Evolutionary conservation across 2,329 filamentous ascomycete genomes (phyloP), one percentile per base, ranked within the genome.

Genomic region (Nothophaeocryptopus gaeumannii): DNA sequence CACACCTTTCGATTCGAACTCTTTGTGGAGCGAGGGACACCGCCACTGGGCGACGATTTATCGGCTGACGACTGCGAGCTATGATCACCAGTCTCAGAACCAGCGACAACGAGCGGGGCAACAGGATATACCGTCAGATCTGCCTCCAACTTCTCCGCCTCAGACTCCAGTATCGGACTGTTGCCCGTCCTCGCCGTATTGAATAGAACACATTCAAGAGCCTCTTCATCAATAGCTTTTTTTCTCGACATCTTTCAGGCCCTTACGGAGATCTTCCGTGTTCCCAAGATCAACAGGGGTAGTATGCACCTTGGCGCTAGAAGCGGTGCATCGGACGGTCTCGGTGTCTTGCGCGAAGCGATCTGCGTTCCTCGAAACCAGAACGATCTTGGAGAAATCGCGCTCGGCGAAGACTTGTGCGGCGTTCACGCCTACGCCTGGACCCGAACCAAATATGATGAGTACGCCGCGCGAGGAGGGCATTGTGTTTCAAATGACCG

Each of bases 151-250:
- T 77, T 72, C 26, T 70, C 62, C 2, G 74, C 67, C 2, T 56
- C 54, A 29, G 70, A 70, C 11, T 67, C 62, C 5, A 78, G 58
- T 1, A 75, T 60, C 1, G 66, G 58, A 8, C 67, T 72, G 1
- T 67, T 63, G 8, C 66, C 65, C 2, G 78, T 70, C 0, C 72
- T 62, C 1, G 76, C 77, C 0, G 77, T 75, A 51, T 79, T 79
- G 67, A 72, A 79, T 36, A 77, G 71, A 1, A 79, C 63, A 5
- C 70, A 71, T 39, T 77, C 72, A 0, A 77, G 26, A n/a, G 45
- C 65, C 1, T 60, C 55, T 32, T 67, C 69, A 12, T 46, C 56
- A 7, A 61, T 39, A 14, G 69, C 56, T 5, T 69, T 66, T 56
- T 5, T 69, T 66, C 8, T 72, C 72, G 3, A 74, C 65, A 16